Evolutionary conservation across 495 filamentous ascomycete species (phyloP).

Genomic region (Neurospora sp.): DNA sequence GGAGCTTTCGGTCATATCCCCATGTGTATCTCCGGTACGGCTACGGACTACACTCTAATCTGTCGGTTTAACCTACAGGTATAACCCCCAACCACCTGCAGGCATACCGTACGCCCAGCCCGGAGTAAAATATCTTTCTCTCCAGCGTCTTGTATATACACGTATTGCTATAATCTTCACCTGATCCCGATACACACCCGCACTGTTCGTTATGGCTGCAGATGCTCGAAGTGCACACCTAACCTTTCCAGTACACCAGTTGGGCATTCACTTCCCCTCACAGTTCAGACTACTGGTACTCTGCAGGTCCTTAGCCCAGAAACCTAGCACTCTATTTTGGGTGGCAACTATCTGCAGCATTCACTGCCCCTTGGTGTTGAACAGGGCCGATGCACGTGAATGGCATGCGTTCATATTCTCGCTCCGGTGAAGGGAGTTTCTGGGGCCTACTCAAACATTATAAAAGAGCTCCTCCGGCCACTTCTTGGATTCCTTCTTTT

Average conservation of each 20-base stretch:
- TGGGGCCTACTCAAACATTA: not conserved
- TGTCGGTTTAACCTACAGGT: not conserved
- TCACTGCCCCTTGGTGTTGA: not conserved
- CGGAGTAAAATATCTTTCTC: not conserved
- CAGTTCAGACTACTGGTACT: too few species aligned
- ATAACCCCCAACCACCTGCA: not conserved
- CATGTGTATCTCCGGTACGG: not conserved
- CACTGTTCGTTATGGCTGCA: not conserved
- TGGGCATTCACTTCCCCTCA: not conserved
- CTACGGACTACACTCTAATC: not conserved
- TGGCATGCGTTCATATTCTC: too few species aligned
- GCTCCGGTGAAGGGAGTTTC: too few species aligned
- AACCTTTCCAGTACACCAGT: not conserved
- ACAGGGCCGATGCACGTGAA: too few species aligned
- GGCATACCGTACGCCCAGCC: not conserved
- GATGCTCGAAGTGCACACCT: not conserved
- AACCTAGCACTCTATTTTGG: too few species aligned
- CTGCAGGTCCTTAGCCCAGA: too few species aligned
- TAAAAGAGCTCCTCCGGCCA: not conserved
- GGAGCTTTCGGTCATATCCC: not conserved
- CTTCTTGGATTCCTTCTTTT: not conserved
- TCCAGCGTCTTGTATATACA: not conserved
- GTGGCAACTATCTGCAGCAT: not conserved
- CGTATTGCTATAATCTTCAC: not conserved
- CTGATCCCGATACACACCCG: not conserved